phyloP scores from a whole-genome alignment of 2,329 filamentous ascomycete species.

The Scedosporium apiospermum region DNA sequence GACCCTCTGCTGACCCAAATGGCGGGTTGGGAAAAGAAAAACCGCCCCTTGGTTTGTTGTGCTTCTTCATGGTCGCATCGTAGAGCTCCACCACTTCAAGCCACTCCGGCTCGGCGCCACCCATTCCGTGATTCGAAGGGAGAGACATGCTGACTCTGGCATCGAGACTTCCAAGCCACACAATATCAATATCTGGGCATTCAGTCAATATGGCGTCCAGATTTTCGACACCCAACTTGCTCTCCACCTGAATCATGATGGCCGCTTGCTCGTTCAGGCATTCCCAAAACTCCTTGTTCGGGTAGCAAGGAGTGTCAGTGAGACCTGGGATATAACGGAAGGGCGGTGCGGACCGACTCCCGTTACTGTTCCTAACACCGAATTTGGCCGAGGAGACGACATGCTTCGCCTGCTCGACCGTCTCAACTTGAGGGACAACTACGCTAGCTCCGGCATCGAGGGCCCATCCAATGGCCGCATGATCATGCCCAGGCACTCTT shows the following conservation, averaged over 20 bases:
- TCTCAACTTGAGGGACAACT: slow-evolving; percentile 37
- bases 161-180: slow-evolving; percentile 37
- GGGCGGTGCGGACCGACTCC: slow-evolving; percentile 35
- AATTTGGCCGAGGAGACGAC: slow-evolving; percentile 33
- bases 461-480: slow-evolving; percentile 34
- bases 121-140: slow-evolving; percentile 19
- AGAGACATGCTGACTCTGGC: slow-evolving; percentile 33
- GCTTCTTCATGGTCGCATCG: slow-evolving; percentile 29
- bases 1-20: slow-evolving; percentile 13
- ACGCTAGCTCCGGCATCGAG: slow-evolving; percentile 39
- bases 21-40: slow-evolving; percentile 19
- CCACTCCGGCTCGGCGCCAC: slow-evolving; percentile 31
- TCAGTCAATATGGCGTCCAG: slow-evolving; percentile 39
- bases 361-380: slow-evolving; percentile 24
- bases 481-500: slow-evolving; percentile 15
- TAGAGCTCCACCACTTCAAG: slow-evolving; percentile 25
- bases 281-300: slow-evolving; percentile 22
- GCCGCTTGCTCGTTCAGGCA: slow-evolving; percentile 36
- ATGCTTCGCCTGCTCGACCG: slow-evolving; percentile 33
- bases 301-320: slow-evolving; percentile 25
- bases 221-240: slow-evolving; percentile 27
- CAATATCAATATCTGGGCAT: slow-evolving; percentile 33
- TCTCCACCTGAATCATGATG: slow-evolving; percentile 38
- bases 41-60: slow-evolving; percentile 31
- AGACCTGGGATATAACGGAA: slow-evolving; percentile 29